These are phyloP conservation scores for Penicillium griseofulvum DNA, from an alignment of 2,329 filamentous ascomycete genomes.

Conservation along the genomic window DNA sequence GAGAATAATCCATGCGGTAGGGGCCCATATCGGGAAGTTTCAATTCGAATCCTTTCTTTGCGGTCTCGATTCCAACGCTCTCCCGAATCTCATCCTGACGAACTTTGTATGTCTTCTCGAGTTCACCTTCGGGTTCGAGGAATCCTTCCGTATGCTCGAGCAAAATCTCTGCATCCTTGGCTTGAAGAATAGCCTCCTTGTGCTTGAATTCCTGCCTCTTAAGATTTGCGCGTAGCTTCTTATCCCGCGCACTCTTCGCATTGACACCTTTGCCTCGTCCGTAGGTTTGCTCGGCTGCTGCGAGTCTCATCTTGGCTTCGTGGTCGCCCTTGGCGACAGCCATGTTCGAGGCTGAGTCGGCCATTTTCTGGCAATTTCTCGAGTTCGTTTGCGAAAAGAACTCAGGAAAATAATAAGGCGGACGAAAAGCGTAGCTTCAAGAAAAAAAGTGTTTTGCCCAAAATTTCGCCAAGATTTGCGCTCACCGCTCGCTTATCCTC, in stretches of 20 bases:
- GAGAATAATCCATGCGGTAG: slow-evolving; percentile 83
- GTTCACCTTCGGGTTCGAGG: slow-evolving; percentile 79
- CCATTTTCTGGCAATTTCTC: slow-evolving; percentile 25
- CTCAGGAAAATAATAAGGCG: slow-evolving; percentile 5
- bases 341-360: slow-evolving; percentile 28
- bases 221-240: slow-evolving; percentile 81
- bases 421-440: slow-evolving; percentile 11
- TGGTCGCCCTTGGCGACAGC: slow-evolving; percentile 36
- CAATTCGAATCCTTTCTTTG: slow-evolving; percentile 89
- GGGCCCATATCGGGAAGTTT: slow-evolving; percentile 79
- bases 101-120: slow-evolving; percentile 91
- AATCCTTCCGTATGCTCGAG: slow-evolving; percentile 84
- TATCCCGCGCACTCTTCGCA: slow-evolving; percentile 74
- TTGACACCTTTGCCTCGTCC: slow-evolving; percentile 77
- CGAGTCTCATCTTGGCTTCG: slow-evolving; percentile 40
- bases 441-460: slow-evolving; percentile 27
- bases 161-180: slow-evolving; percentile 93
- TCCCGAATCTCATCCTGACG: slow-evolving; percentile 79
- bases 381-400: slow-evolving; percentile 6
- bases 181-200: slow-evolving; percentile 73
- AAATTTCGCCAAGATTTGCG: slow-evolving; percentile 39
- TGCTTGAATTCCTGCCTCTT: slow-evolving; percentile 78
- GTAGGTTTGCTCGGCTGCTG: slow-evolving; percentile 69
- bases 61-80: slow-evolving; percentile 75
- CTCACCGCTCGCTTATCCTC: slow-evolving; percentile 37